phyloP scores from a whole-genome alignment of 1,139 yeast species.

The Candida tetrigidarum region DNA sequence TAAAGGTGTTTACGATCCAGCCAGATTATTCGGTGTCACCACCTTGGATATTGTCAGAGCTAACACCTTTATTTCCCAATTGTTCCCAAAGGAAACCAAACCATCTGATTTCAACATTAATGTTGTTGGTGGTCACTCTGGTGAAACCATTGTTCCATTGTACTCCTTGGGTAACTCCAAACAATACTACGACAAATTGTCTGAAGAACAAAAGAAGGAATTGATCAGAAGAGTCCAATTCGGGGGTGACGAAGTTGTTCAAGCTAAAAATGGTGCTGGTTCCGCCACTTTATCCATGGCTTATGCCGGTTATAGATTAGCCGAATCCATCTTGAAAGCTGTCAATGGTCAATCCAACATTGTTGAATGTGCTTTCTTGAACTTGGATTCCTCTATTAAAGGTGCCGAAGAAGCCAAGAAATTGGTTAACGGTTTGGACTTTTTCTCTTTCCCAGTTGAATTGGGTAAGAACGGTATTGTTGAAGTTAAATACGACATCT shows the following conservation, averaged over 20 bases:
- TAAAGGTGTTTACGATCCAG: conserved; percentile 88
- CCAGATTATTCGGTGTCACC: conserved; percentile 95
- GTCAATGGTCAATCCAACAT: conserved; percentile 70
- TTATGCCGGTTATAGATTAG: conserved; percentile 95
- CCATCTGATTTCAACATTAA: conserved; percentile 75
- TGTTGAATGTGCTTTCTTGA: conserved; percentile 77
- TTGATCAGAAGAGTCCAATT: conserved; percentile 94
- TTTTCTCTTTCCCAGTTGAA: conserved; percentile 91
- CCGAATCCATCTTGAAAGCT: conserved; percentile 84
- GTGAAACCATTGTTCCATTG: conserved; percentile 96
- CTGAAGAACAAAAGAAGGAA: conserved; percentile 62
- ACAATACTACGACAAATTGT: conserved; percentile 48
- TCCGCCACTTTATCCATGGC: conserved; percentile 99
- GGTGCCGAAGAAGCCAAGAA: conserved; percentile 81
- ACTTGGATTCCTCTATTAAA: conserved; percentile 44
- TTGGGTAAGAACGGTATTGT: conserved; percentile 90
- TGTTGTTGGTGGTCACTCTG: conserved; percentile 98
- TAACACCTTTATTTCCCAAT: conserved; percentile 84
- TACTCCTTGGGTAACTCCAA: conserved; percentile 61
- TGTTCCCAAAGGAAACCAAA: conserved; percentile 52
- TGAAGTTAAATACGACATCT: conserved; percentile 52
- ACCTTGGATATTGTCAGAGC: conserved; percentile 95
- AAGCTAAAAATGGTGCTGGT: conserved; percentile 99
- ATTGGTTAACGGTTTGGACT: conserved; percentile 78
- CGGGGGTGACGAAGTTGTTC: conserved; percentile 99